Base-by-base conservation (phyloP, 1,284 basidiomycete species). In the Apiotrichum veenhuisii region DNA sequence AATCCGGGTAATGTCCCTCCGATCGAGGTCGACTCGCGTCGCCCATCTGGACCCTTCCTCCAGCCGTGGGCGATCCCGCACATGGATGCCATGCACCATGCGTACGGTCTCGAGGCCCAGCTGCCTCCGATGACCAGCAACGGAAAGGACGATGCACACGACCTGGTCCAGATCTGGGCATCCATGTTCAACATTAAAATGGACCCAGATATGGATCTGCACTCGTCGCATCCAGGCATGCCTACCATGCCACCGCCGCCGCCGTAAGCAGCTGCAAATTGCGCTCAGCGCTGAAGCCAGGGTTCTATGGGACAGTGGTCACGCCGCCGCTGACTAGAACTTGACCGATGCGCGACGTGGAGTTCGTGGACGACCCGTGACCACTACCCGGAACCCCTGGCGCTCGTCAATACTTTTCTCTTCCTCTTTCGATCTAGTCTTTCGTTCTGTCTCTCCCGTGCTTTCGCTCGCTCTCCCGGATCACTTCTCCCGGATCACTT, bases 181-280 rank as follows among this genome's bases (percentile, higher is more conserved):
- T 62, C 54, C 50, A 72, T 75, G 70, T 75, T 75, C 63, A 70
- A 71, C 38, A 73, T 75, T 57, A 73, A 70, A 54, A 54, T 73
- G 52, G 69, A 71, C 23, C 57, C 57, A 18, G 64, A 62, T 15
- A 23, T 33, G 27, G 18, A 30, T 23, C 15, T 46, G 44, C 27
- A 33, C 44, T 14, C 8, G 4, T 15, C 20, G 23, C 10, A 15
- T 18, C 34, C 7, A 18, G 22, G 11, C 36, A 10, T 23, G 12
- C 22, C 17, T 2, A 15, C 27, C 15, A 18, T 36, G 20, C 47
- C 17, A 15, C 10, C 34, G 9, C 22, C 47, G 26, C 48, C 37
- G 25, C n/a, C 18, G 47, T 49, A 49, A 49, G 43, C 36, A 30
- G 17, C 38, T n/a, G 48, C 38, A 17, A 20, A n/a, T 18, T 8